These are phyloP conservation scores for Paxillus involutus DNA, from an alignment of 768 basidiomycete species.

Conservation along the genomic window DNA sequence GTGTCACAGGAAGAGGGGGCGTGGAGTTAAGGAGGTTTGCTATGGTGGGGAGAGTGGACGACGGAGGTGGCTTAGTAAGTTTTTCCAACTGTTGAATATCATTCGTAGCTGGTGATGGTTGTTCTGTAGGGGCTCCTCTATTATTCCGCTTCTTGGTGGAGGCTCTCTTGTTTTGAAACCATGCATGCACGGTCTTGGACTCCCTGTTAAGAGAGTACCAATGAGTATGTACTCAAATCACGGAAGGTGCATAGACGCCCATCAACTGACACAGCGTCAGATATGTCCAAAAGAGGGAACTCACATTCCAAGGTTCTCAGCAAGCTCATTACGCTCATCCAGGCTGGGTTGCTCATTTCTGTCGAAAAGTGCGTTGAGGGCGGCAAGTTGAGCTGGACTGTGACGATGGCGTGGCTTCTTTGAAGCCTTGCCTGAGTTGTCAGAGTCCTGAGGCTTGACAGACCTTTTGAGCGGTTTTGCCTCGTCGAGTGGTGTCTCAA, in stretches of 20 bases:
- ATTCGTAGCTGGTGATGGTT: slow-evolving; percentile 31
- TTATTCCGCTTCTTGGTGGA: slow-evolving; percentile 73
- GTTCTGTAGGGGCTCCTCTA: slow-evolving; percentile 38
- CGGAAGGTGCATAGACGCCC: neutral
- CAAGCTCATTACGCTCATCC: slow-evolving; percentile 65
- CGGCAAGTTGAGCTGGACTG: slow-evolving; percentile 66
- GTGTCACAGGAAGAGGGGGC: slow-evolving; percentile 22
- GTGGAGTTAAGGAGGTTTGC: slow-evolving; percentile 42
- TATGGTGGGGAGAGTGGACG: slow-evolving; percentile 35
- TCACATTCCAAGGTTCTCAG: slow-evolving; percentile 75
- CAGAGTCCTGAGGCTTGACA: slow-evolving; percentile 24
- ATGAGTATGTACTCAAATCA: slow-evolving; percentile 7
- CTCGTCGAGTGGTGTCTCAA: slow-evolving; percentile 17
- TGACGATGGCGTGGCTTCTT: slow-evolving; percentile 85
- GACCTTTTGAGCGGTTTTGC: slow-evolving; percentile 23
- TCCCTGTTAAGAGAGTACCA: slow-evolving; percentile 50
- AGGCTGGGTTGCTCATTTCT: slow-evolving; percentile 73
- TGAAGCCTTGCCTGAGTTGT: slow-evolving; percentile 22
- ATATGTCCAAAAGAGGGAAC: slow-evolving; percentile 36
- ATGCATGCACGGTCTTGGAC: slow-evolving; percentile 82
- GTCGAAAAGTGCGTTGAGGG: slow-evolving; percentile 78
- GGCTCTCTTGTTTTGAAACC: slow-evolving; percentile 87
- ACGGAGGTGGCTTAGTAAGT: slow-evolving; percentile 23
- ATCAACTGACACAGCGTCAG: slow-evolving; percentile 17
- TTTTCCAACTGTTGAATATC: slow-evolving; percentile 18